Conservation (phyloP, 306 rosid species). For the Sesbania bispinosa region DNA sequence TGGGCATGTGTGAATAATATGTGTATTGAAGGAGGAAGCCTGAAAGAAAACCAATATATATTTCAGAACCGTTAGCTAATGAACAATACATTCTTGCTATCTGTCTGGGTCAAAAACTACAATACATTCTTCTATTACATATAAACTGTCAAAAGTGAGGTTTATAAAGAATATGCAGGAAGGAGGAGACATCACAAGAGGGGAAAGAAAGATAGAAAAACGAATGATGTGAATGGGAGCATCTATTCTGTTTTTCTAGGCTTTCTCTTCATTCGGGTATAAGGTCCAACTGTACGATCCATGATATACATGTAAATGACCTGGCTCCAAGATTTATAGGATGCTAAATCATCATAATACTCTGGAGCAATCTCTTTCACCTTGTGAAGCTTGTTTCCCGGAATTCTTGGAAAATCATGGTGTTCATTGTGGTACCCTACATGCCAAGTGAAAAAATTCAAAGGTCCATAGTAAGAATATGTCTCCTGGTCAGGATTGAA, state of each 20-base stretch:
- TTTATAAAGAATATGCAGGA: neutral
- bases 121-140: slow-evolving; percentile 28
- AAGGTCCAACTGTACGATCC: slow-evolving; percentile 86
- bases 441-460: slow-evolving; percentile 80
- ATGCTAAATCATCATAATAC: slow-evolving; percentile 56
- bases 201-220: neutral
- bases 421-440: slow-evolving; percentile 93
- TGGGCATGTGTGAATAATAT: neutral
- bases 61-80: slow-evolving; percentile 5
- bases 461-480: slow-evolving; percentile 90
- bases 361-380: slow-evolving; percentile 89
- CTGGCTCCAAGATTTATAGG: slow-evolving; percentile 76
- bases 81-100: slow-evolving; percentile 24
- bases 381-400: slow-evolving; percentile 82
- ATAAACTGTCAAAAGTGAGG: neutral
- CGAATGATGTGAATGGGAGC: neutral
- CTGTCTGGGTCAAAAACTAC: slow-evolving; percentile 25
- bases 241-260: slow-evolving; percentile 53
- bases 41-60: neutral
- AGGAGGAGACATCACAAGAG: slow-evolving; percentile 15
- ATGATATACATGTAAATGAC: slow-evolving; percentile 77
- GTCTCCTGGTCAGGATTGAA: slow-evolving; percentile 89
- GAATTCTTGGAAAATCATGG: slow-evolving; percentile 91
- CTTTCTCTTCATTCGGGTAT: slow-evolving; percentile 86
- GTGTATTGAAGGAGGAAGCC: neutral